These are phyloP conservation scores for Apiospora sp. DNA, from an alignment of 2,329 filamentous ascomycete genomes.

Conservation along the genomic window DNA sequence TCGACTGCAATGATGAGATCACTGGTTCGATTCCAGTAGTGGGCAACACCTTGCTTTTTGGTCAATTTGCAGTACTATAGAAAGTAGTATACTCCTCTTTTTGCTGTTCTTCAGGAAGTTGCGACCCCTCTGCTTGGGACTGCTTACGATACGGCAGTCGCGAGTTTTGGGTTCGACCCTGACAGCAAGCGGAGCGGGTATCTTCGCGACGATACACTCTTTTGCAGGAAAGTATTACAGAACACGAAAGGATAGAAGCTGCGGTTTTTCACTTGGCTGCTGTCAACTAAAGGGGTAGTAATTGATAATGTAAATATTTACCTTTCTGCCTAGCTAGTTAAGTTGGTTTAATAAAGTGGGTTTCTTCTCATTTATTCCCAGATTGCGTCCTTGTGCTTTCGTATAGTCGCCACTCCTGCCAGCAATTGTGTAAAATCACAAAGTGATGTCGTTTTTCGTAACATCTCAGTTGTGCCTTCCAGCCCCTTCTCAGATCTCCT, in stretches of 20 bases:
- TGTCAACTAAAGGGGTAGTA: background rate
- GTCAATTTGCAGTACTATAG: too few species aligned
- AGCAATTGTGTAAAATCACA: background rate
- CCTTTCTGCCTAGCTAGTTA: background rate
- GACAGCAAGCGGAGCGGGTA: too few species aligned
- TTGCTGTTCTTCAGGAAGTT: background rate
- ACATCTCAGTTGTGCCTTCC: background rate
- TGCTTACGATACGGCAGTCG: too few species aligned
- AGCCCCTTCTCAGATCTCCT: background rate
- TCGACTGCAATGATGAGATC: slow-evolving; percentile 8
- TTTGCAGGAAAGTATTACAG: too few species aligned
- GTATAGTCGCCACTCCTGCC: background rate
- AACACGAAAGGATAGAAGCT: background rate
- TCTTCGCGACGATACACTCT: too few species aligned
- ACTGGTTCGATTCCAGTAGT: slow-evolving; percentile 26
- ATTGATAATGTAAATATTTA: background rate
- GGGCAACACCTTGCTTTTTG: background rate
- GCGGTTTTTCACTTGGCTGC: background rate
- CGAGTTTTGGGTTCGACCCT: too few species aligned
- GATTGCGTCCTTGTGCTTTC: background rate
- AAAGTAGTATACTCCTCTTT: background rate
- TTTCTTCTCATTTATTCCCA: slow-evolving; percentile 1
- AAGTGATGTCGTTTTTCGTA: background rate
- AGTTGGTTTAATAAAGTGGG: background rate
- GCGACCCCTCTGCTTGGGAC: too few species aligned